These are phyloP conservation scores for Xylaria sp. DNA, from an alignment of 2,329 filamentous ascomycete genomes.

Conservation along the genomic window DNA sequence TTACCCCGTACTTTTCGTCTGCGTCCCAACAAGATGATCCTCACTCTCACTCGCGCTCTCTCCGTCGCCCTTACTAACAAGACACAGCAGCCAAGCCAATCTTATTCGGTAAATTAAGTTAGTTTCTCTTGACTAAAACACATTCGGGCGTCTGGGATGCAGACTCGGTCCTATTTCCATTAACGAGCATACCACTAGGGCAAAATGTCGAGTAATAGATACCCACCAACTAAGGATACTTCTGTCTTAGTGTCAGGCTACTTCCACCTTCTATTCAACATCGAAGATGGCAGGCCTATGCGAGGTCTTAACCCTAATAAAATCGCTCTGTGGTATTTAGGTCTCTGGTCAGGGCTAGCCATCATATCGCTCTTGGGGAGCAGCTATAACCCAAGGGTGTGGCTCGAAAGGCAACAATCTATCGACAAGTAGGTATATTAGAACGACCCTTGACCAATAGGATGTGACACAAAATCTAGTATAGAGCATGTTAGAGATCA, in stretches of 20 bases:
- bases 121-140: background rate
- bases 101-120: constrained; percentile 4
- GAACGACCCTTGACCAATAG: constrained; percentile 2
- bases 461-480: constrained; percentile 12
- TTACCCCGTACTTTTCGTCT: constrained; percentile 24
- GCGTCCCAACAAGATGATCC: background rate
- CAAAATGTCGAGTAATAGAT: background rate
- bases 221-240: background rate
- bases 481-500: constrained; percentile 1
- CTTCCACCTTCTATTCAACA: background rate
- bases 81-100: constrained; percentile 10
- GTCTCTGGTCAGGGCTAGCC: background rate
- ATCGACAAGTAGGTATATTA: background rate
- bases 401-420: constrained; percentile 7
- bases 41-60: background rate
- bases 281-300: constrained; percentile 5
- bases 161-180: constrained; percentile 1
- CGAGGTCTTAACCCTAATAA: background rate
- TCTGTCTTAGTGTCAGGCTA: background rate
- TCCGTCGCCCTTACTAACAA: background rate
- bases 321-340: background rate
- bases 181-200: background rate
- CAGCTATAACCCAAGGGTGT: constrained; percentile 4
- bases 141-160: background rate
- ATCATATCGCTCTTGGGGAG: constrained; percentile 1